Conservation (phyloP, 768 basidiomycete species). For the Floccularia luteovirens region DNA sequence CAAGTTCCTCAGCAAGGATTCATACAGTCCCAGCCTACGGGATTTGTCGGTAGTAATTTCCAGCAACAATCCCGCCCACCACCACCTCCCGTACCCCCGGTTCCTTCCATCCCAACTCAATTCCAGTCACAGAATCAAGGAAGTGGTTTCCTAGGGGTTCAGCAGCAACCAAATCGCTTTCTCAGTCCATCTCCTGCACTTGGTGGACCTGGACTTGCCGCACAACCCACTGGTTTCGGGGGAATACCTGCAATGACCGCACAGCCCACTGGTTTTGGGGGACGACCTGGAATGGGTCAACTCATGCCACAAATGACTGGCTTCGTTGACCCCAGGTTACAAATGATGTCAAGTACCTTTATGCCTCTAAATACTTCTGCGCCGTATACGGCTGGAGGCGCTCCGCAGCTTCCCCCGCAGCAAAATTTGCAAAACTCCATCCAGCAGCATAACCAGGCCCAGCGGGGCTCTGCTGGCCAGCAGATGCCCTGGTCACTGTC, state of each 20-base stretch:
- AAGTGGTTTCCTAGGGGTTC: slow-evolving; percentile 14
- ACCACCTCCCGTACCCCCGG: slow-evolving; percentile 57
- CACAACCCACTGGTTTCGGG: slow-evolving; percentile 57
- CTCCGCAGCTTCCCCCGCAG: slow-evolving; percentile 62
- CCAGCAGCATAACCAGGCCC: slow-evolving; percentile 78
- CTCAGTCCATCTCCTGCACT: slow-evolving; percentile 49
- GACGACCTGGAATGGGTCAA: slow-evolving; percentile 21
- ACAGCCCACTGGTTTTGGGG: slow-evolving; percentile 51
- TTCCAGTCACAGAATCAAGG: slow-evolving; percentile 41
- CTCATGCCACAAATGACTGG: slow-evolving; percentile 75
- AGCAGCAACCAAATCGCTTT: slow-evolving; percentile 39
- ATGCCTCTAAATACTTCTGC: slow-evolving; percentile 70
- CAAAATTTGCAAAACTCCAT: slow-evolving; percentile 78
- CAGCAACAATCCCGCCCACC: slow-evolving; percentile 40
- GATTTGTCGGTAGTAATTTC: slow-evolving; percentile 33
- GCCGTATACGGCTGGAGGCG: slow-evolving; percentile 50
- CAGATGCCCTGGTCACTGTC: slow-evolving; percentile 82
- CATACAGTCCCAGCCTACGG: slow-evolving; percentile 46
- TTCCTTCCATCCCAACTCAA: slow-evolving; percentile 56
- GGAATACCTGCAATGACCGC: slow-evolving; percentile 33
- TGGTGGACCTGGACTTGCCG: slow-evolving; percentile 29
- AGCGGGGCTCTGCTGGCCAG: slow-evolving; percentile 55
- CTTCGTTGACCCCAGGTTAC: slow-evolving; percentile 73
- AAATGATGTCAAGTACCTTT: slow-evolving; percentile 88
- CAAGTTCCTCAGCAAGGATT: slow-evolving; percentile 58